These are phyloP conservation scores for Mycena capillaripes DNA, from an alignment of 768 basidiomycete genomes.

Conservation along the genomic window DNA sequence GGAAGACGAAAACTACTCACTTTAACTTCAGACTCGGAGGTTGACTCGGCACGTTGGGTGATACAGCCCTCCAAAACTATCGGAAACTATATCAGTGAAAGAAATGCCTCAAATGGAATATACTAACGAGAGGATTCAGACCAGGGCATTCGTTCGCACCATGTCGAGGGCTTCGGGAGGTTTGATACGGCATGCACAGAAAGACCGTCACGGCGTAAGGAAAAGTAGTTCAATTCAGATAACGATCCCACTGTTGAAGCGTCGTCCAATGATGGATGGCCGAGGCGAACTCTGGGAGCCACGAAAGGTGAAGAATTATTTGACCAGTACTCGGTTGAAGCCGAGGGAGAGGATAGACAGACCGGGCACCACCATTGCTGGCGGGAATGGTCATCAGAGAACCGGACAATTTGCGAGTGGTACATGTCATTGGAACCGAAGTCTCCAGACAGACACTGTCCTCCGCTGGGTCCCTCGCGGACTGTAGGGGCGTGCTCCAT, in stretches of 20 bases:
- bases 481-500: neutral
- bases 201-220: too few species aligned
- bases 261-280: too few species aligned
- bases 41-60: neutral
- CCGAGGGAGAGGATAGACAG: constrained; percentile 20
- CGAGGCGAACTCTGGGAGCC: neutral
- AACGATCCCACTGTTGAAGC: too few species aligned
- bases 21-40: neutral
- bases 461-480: neutral
- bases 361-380: constrained; percentile 9
- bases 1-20: neutral
- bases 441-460: neutral
- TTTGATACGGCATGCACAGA: too few species aligned
- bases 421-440: neutral
- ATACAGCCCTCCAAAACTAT: constrained; percentile 5
- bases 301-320: neutral
- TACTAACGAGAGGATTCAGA: neutral
- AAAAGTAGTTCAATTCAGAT: too few species aligned
- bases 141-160: constrained; percentile 9
- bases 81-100: neutral
- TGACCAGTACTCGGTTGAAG: constrained; percentile 20
- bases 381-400: neutral
- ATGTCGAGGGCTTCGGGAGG: neutral
- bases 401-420: neutral
- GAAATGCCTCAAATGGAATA: neutral